Conservation (phyloP, 2,329 filamentous ascomycete genomes). For the Cladosporium sphaerospermum region DNA sequence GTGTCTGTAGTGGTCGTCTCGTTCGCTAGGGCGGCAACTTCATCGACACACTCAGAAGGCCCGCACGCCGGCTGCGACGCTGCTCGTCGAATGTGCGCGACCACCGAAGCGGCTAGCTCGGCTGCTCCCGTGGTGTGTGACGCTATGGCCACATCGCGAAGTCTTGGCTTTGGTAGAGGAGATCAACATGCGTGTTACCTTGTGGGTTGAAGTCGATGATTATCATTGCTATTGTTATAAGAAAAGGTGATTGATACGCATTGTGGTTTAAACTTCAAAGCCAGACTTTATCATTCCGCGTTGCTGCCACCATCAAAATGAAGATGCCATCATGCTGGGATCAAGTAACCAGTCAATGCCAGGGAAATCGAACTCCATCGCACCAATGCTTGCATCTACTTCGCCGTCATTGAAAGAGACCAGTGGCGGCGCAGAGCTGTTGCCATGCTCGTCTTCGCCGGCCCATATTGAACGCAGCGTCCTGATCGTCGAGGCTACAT, state of each 20-base stretch:
- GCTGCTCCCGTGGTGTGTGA: no score
- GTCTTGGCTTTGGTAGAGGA: no score
- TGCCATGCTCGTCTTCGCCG: neutral
- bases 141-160: no score
- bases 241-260: no score
- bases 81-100: no score
- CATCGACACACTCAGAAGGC: conserved; percentile 1
- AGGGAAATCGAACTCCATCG: conserved; percentile 2
- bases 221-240: no score
- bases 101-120: no score
- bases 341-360: conserved; percentile 8
- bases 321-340: conserved; percentile 1
- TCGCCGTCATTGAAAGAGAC: neutral
- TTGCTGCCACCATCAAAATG: neutral
- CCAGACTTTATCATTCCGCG: no score
- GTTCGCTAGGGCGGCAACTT: conserved; percentile 11
- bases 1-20: conserved; percentile 8
- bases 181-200: no score
- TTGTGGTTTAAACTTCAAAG: no score
- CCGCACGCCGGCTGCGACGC: neutral
- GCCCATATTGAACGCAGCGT: neutral
- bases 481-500: neutral
- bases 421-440: neutral
- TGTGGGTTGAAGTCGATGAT: no score
- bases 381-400: neutral